phyloP scores from a whole-genome alignment of 2,329 filamentous ascomycete species.

The Aspergillus costaricaensis region DNA sequence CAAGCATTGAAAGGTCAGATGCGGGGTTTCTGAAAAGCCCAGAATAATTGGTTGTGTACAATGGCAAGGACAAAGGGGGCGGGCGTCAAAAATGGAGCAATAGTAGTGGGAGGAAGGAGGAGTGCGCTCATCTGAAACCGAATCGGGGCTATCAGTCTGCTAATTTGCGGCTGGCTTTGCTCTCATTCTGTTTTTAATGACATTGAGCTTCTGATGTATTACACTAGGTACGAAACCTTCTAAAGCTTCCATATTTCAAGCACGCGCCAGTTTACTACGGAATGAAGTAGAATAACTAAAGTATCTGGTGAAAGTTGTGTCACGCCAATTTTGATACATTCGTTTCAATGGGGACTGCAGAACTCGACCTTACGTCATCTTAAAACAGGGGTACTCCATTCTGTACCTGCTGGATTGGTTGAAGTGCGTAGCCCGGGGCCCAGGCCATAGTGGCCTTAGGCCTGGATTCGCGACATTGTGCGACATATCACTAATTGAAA shows the following conservation, averaged over 20 bases:
- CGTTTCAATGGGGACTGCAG: background rate
- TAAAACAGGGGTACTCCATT: background rate
- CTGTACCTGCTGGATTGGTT: background rate
- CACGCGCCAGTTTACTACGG: background rate
- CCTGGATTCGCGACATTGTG: background rate
- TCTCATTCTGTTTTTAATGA: background rate
- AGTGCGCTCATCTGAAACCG: background rate
- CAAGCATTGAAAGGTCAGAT: conserved; percentile 1
- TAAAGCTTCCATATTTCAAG: background rate
- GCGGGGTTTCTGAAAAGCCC: background rate
- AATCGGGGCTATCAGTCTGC: conserved; percentile 3
- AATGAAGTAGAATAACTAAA: background rate
- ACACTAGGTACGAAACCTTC: background rate
- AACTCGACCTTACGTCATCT: conserved; percentile 7
- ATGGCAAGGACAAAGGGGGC: background rate
- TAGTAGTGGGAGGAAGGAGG: background rate
- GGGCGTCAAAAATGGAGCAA: background rate
- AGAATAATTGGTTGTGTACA: background rate
- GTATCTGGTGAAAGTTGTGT: too few relatives aligned
- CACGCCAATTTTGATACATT: background rate
- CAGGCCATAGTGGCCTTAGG: background rate
- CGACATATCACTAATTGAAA: background rate
- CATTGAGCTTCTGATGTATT: background rate
- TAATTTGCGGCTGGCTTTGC: conserved; percentile 3
- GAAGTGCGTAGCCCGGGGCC: background rate